Base-by-base conservation (phyloP, 2,329 filamentous ascomycete genomes). In the Fusarium goolgardi region DNA sequence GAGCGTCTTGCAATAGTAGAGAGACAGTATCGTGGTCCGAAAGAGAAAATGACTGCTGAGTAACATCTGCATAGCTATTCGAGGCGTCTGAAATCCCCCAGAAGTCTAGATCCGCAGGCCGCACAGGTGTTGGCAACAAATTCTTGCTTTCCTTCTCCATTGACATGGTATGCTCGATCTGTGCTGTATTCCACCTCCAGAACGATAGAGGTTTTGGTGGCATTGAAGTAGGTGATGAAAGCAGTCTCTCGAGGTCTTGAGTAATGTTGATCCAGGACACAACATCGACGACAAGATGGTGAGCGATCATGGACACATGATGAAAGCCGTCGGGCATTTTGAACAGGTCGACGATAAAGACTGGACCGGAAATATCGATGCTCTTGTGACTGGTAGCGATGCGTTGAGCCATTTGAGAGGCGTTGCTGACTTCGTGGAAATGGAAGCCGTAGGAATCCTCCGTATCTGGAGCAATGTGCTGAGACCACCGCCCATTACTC, bases 211-310 rank as follows among this genome's bases (percentile, higher is more conserved):
- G 72, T 5, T 49, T 65, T 3, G 55, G 23, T 60, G 68, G 6
- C 55, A 65, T 6, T 0, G 67, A 59, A 6, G 23, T 41, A 2
- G 69, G 46, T 25, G 49, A 54, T 10, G 77, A 71, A 9, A 83
- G 68, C 1, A 80, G 62, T 8, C 75, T 74, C 54, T 84, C 81
- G 0, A 84, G 71, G 45, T 84, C 81, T 35, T 80, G 77, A 0
- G 83, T 67, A 3, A 84, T 72, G 5, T 81, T 75, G 10, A 80
- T 74, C 82, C 82, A 84, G 0, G 81, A 82, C 1, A 84, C 80
- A 6, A 84, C 68, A 52, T 84, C 82, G 18, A 84, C 76, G 2
- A 80, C 75, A 0, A 81, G 69, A 55, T 81, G 80, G 16, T 81
- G 79, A 2, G 73, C 75, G 9, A 75, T 68, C 11, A 81, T 50